Evolutionary conservation across 805 yeast genomes (phyloP).

Genomic region (Debaryomyces hansenii): DNA sequence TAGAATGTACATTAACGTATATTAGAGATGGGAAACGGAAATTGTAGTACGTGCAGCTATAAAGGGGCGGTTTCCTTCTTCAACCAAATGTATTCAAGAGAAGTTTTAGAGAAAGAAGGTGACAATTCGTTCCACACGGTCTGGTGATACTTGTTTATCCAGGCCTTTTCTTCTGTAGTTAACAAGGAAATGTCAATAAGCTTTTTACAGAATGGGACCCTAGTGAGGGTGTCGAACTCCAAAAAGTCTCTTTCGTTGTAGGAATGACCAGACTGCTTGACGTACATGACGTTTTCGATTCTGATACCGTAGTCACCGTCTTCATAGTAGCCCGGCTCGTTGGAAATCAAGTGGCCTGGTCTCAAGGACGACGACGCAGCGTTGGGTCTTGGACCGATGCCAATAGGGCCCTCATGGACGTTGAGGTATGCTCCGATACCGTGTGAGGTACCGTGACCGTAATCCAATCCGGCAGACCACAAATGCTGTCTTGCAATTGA

Average conservation of each 20-base stretch:
- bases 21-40: too few species aligned
- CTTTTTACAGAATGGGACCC: conserved; percentile 78
- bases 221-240: conserved; percentile 79
- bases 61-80: conserved; percentile 44
- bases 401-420: conserved; percentile 65
- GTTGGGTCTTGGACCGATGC: conserved; percentile 56
- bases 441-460: conserved; percentile 66
- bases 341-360: conserved; percentile 56
- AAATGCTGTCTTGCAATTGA: conserved; percentile 57
- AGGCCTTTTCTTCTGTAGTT: conserved; percentile 56
- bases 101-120: conserved; percentile 34
- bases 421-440: conserved; percentile 62
- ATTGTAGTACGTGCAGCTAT: not conserved
- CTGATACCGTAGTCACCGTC: conserved; percentile 62
- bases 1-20: too few species aligned
- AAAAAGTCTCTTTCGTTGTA: conserved; percentile 59
- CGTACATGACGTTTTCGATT: conserved; percentile 51
- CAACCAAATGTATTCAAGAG: conserved; percentile 49
- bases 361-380: conserved; percentile 45
- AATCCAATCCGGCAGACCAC: conserved; percentile 59
- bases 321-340: conserved; percentile 65
- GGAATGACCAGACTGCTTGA: conserved; percentile 37
- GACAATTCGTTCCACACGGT: conserved; percentile 53
- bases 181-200: conserved; percentile 65
- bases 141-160: conserved; percentile 70